phyloP scores from a whole-genome alignment of 1,284 basidiomycete genomes.

The Ustilago crameri region DNA sequence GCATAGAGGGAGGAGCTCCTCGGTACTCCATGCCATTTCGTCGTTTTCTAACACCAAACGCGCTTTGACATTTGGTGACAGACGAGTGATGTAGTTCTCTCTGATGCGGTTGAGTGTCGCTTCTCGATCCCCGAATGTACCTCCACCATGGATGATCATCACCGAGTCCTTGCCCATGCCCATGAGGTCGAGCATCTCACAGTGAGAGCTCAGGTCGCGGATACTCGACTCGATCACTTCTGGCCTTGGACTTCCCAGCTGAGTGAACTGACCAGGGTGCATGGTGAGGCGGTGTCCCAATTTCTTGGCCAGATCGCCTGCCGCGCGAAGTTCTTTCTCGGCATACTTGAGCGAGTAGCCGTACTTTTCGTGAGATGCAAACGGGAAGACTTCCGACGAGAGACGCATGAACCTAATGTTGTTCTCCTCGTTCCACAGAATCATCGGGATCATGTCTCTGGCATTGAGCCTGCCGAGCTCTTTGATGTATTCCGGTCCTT shows the following conservation, averaged over 20 bases:
- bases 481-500: conserved; percentile 82
- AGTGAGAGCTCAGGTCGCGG: conserved; percentile 83
- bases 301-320: conserved; percentile 79
- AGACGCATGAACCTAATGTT: conserved; percentile 64
- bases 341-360: conserved; percentile 83
- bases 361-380: conserved; percentile 81
- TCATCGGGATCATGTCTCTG: conserved; percentile 76
- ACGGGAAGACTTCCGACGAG: conserved; percentile 83
- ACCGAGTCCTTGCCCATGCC: conserved; percentile 79
- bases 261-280: conserved; percentile 85
- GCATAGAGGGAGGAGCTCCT: conserved; percentile 84
- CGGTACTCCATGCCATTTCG: conserved; percentile 87
- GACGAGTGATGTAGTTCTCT: conserved; percentile 74
- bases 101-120: conserved; percentile 79
- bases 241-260: conserved; percentile 80
- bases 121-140: conserved; percentile 82
- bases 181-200: conserved; percentile 86
- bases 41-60: conserved; percentile 90
- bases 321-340: conserved; percentile 72
- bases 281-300: conserved; percentile 84
- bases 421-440: conserved; percentile 69
- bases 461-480: conserved; percentile 81
- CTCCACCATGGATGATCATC: conserved; percentile 78
- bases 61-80: conserved; percentile 76
- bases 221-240: conserved; percentile 80